Base-by-base conservation (phyloP, 176 grass and related monocot species). In the Pontederia paniculata region DNA sequence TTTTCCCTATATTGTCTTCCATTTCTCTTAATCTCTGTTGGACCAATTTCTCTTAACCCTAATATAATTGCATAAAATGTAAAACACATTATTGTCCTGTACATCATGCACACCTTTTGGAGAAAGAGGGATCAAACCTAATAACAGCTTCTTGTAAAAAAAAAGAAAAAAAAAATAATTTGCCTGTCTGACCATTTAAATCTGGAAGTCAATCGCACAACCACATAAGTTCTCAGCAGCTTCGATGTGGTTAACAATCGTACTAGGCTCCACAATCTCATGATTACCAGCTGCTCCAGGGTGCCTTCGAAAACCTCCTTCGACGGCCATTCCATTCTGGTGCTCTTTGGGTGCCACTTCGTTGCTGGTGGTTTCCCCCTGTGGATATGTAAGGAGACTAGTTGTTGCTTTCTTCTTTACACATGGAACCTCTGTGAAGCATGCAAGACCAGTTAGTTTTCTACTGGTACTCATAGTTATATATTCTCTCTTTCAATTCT, bases 181-280 rank as follows among this genome's bases (percentile, higher is more conserved):
- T 37, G 28, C 28, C 28, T 37, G 28, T 6, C 48, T 23, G 12
- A 11, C 47, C 44, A 17, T n/a, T 63, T 47, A 67, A 10, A 67
- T 67, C 43, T 67, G 64, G 31, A 67, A 67, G 53, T 67, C 48
- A 54, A 54, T 67, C 9, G 53, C 50, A 44, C 48, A 67, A 23
- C 17, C 50, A 67, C 28, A 54, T 12, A 67, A 16, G 15, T 52
- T 53, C 47, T 67, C 64, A 16, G 50, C 64, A 44, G 64, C 50
- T 19, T 54, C 50, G 15, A 54, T 44, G 5, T 19, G 1, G 14
- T 25, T 44, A 2, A 67, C 21, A 7, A 67, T 53, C 42, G 23
- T 16, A 44, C 21, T 2, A 15, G 16, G 10, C 42, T 67, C 60
- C 13, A 47, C 22, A 47, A 20, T 44, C 53, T 44, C 42, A 17